Percentiles rank a stretch among this genome's conserved stretches.
These are phyloP conservation scores for Neurospora africana DNA, from an alignment of 495 filamentous ascomycete species.

Conservation along the genomic window DNA sequence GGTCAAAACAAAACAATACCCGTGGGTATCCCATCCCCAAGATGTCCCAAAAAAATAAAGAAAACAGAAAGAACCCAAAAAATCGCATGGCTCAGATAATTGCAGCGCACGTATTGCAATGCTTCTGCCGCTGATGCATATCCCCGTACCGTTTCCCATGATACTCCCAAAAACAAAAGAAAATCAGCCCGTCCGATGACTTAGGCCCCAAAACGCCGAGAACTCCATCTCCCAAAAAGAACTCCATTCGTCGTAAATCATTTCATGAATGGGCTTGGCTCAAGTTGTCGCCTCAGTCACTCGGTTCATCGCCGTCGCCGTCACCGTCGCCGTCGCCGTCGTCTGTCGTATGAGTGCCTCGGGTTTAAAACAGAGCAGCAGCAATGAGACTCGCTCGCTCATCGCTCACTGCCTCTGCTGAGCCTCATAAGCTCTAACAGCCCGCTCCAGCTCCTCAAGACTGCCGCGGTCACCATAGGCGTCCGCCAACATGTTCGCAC, in stretches of 20 bases:
- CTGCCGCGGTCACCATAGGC: conserved; percentile 51
- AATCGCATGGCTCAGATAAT: neutral
- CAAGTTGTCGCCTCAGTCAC: neutral
- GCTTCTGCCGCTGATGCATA: neutral
- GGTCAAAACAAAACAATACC: neutral
- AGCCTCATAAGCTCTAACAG: conserved; percentile 43
- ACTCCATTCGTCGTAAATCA: neutral
- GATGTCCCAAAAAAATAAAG: neutral
- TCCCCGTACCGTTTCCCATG: neutral
- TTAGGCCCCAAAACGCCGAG: neutral
- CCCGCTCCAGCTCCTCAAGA: conserved; percentile 46
- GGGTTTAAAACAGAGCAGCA: neutral
- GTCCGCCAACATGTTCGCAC: conserved; percentile 30
- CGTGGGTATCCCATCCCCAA: neutral
- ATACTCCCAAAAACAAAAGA: neutral
- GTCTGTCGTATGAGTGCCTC: neutral
- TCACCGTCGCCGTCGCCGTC: neutral
- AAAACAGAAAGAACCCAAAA: neutral
- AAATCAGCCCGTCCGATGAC: neutral
- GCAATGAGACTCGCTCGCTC: neutral
- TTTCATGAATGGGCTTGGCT: neutral
- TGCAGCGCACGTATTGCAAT: neutral
- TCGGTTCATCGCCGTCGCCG: neutral
- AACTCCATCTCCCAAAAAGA: neutral
- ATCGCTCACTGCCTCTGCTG: conserved; percentile 10